A percentile compares a stretch with the other conserved stretches of the same genome.
Evolutionary conservation across 495 filamentous ascomycete genomes (phyloP).

Genomic region (Neurospora cerealis): DNA sequence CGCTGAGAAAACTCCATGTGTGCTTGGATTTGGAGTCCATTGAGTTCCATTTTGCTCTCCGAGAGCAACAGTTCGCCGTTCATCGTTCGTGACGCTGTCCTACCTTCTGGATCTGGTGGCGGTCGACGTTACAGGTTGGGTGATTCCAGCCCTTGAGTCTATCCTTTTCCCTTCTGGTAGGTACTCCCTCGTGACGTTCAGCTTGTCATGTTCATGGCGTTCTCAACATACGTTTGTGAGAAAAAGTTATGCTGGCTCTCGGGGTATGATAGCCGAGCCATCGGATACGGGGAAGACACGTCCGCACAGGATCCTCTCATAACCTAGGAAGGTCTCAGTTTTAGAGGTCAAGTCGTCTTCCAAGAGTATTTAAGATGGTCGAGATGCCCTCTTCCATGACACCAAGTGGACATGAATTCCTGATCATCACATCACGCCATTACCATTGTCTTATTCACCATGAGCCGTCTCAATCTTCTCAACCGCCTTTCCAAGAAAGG

Average conservation of each 20-base stretch:
- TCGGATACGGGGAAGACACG: background rate
- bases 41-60: background rate
- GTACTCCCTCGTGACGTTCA: background rate
- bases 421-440: background rate
- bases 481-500: slow-evolving; percentile 6
- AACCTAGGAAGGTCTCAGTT: background rate
- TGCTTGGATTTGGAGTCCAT: background rate
- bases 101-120: background rate
- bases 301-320: background rate
- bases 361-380: background rate
- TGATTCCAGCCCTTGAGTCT: background rate
- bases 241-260: background rate
- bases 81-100: background rate
- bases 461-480: slow-evolving; percentile 6
- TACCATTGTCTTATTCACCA: background rate
- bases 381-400: background rate
- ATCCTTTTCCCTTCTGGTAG: background rate
- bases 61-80: background rate
- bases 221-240: background rate
- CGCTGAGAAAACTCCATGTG: background rate
- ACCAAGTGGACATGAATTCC: background rate
- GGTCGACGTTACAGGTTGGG: background rate
- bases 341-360: background rate
- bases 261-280: background rate
- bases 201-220: background rate